Evolutionary conservation across 2,329 filamentous ascomycete species (phyloP), one percentile per base, ranked within the genome.

Genomic region (Fonsecaea pedrosoi): DNA sequence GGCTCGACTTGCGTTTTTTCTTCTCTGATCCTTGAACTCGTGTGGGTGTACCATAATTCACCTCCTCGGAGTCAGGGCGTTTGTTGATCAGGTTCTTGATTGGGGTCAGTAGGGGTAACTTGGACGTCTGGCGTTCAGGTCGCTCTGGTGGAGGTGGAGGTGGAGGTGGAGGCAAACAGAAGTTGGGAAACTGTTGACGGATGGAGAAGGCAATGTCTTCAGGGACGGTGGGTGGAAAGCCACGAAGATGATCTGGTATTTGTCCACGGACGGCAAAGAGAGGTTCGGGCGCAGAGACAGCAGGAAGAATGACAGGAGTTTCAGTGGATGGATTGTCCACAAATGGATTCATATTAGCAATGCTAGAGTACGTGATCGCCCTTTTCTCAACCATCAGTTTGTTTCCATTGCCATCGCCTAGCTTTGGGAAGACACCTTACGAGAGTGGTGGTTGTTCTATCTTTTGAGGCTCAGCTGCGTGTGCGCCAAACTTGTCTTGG

Each of bases 331-430:
- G 53, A 32, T 48, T 21, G 13, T 30, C 40, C 37, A 18, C 6
- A 37, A 55, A 62, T 42, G 60, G 60, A 13, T 62, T 62, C 34
- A 12, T 53, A n/a, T 56, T 55, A 13, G 37, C 53, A 10, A 48
- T 40, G 53, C 60, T 62, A 37, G 60, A 56, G 40, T 62, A 62
- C 7, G 60, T 62, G 60, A 62, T 53, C 25, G 50, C 50, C n/a
- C 54, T 55, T 55, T 55, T 55, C 38, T 62, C 30, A 48, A 37
- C 13, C 34, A 55, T 53, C 42, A 32, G 53, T 53, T 38, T 38
- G 53, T 53, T 38, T 38, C 50, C 18, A 3, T 38, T 1, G 25
- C 40, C 15, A 40, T 55, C 25, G 21, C 13, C 12, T 45, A 48
- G 21, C 30, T 12, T 48, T 32, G 30, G 32, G 21, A 48, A 18